Conservation (phyloP, 352 stramenopile genomes). For the Phytophthora ohioensis region DNA sequence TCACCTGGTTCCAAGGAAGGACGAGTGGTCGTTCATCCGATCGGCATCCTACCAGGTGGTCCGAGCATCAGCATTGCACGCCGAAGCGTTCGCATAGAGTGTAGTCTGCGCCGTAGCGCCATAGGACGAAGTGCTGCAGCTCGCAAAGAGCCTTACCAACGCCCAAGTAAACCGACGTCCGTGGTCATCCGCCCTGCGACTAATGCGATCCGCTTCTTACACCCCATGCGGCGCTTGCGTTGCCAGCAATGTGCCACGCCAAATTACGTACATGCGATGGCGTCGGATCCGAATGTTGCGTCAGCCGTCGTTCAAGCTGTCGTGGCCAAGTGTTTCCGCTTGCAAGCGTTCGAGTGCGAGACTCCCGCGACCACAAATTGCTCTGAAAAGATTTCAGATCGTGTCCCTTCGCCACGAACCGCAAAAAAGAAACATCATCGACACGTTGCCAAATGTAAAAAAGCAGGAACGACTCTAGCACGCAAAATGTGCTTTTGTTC, state of each 20-base stretch:
- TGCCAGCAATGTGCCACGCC: slow-evolving; percentile 7
- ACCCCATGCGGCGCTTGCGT: slow-evolving; percentile 24
- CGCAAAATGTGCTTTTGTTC: too few species aligned
- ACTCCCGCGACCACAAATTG: slow-evolving; percentile 12
- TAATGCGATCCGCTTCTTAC: slow-evolving; percentile 24
- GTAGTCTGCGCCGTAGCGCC: slow-evolving; percentile 6
- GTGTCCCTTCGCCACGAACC: slow-evolving; percentile 8
- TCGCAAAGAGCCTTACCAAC: neutral
- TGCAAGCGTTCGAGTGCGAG: slow-evolving; percentile 15
- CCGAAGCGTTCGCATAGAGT: slow-evolving; percentile 16
- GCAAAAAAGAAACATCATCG: too few species aligned
- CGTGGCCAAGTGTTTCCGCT: slow-evolving; percentile 31
- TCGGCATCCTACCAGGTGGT: slow-evolving; percentile 22
- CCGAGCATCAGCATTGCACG: slow-evolving; percentile 15
- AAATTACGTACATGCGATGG: neutral
- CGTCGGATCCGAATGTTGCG: slow-evolving; percentile 16
- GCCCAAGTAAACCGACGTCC: slow-evolving; percentile 5
- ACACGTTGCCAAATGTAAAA: too few species aligned
- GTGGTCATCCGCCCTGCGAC: slow-evolving; percentile 22
- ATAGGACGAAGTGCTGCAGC: slow-evolving; percentile 21
- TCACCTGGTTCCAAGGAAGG: slow-evolving; percentile 39
- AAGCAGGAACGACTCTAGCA: too few species aligned
- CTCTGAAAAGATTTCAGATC: slow-evolving; percentile 6
- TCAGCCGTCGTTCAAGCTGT: slow-evolving; percentile 13
- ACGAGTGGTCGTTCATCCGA: slow-evolving; percentile 25